Base-by-base conservation (phyloP, 2,329 filamentous ascomycete genomes). In the Botrytis byssoidea region DNA sequence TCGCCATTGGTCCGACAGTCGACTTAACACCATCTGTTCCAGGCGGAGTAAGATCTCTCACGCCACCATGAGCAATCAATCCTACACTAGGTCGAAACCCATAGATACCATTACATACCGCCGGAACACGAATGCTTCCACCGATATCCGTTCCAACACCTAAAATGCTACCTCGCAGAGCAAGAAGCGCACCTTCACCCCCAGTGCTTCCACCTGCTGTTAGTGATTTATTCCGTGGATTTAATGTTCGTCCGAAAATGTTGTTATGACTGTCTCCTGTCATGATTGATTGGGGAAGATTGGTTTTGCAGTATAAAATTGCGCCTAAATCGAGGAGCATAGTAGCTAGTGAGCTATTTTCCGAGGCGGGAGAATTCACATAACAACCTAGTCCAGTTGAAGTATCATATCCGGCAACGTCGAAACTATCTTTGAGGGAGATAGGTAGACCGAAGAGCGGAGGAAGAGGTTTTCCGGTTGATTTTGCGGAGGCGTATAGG, bases 301-400 rank as follows among this genome's bases (percentile, higher is more conserved):
- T 68, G 16, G 48, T 68, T 14, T 68, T 68, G 32, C 65, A 68
- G 6, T 68, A 97, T 0, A 94, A 94, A 1, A 97, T 87, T 0
- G 94, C 94, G 35, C 95, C 92, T 6, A 93, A 16, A 32, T 60
- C 51, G 14, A 44, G 10, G 4, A 70, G 37, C 92, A 96, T 68
- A 97, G 85, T 48, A 97, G 83, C 74, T 86, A 88, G 29, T 92
- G 90, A 77, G 92, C 88, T 7, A 88, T 85, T 93, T 42, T 88
- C 82, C 74, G 92, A 88, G 68, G 86, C 84, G 35, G 92, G 93
- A 82, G 93, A 95, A 1, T 93, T 94, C 1, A 97, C 91, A 16
- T 89, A 91, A n/a, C 89, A 89, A 81, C 97, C 94, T 77, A 94
- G 97, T 16, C 69, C 69, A 35, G 42, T 63, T 10, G 69, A 61